phyloP scores from a whole-genome alignment of 495 filamentous ascomycete species.

The Aspergillus kassunensis region DNA sequence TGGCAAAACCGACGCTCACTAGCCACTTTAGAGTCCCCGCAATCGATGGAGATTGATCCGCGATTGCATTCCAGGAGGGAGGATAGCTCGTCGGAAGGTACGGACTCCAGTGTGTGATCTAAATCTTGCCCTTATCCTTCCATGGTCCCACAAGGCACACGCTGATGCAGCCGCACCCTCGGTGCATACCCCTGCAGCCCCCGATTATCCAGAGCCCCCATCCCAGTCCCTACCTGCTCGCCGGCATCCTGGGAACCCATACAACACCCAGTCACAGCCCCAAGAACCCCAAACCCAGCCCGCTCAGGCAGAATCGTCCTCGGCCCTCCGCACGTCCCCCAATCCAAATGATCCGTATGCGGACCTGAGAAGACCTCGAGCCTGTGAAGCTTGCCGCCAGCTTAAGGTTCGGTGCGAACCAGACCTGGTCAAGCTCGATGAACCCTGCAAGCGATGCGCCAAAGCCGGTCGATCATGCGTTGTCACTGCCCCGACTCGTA shows the following conservation, averaged over 20 bases:
- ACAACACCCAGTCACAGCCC: too few species aligned
- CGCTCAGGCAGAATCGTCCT: background rate
- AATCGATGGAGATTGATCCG: constrained; percentile 34
- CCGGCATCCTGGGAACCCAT: too few species aligned
- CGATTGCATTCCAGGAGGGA: constrained; percentile 23
- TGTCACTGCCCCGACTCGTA: constrained; percentile 77
- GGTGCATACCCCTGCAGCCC: constrained; percentile 6
- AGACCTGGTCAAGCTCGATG: constrained; percentile 48
- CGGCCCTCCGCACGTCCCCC: constrained; percentile 2
- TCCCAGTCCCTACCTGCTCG: too few species aligned
- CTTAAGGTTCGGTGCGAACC: constrained; percentile 90
- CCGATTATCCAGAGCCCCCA: constrained; percentile 32
- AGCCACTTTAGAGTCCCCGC: constrained; percentile 16
- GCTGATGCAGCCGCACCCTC: constrained; percentile 6
- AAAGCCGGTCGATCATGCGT: constrained; percentile 78
- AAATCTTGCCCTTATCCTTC: background rate
- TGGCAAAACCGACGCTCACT: constrained; percentile 12
- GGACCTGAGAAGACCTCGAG: constrained; percentile 75
- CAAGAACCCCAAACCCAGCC: background rate
- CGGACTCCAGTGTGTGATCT: constrained; percentile 9
- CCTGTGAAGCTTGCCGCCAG: constrained; percentile 86
- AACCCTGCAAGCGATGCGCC: constrained; percentile 78
- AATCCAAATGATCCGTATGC: constrained; percentile 37
- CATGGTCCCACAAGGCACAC: constrained; percentile 13
- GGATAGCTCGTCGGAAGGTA: constrained; percentile 14